Evolutionary conservation across 495 filamentous ascomycete species (phyloP).

Genomic region (Aspergillus coremiiformis): DNA sequence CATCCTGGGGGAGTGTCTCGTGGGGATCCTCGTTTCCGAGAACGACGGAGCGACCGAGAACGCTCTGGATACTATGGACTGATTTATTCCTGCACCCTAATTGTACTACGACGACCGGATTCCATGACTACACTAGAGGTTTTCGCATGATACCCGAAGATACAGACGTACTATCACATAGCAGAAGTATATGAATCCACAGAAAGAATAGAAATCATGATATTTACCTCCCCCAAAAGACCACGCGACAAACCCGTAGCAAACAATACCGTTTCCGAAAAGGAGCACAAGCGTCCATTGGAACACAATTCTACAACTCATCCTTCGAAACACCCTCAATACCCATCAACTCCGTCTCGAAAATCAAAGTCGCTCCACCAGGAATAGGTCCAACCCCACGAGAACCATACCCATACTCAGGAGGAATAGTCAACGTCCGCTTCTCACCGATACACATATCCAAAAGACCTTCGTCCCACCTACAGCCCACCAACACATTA

Average conservation of each 20-base stretch:
- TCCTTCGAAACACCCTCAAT: constrained; percentile 72
- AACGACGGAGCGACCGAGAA: constrained; percentile 45
- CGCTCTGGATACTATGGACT: constrained; percentile 68
- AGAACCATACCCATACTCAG: constrained; percentile 75
- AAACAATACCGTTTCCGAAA: no score
- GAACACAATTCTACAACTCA: constrained; percentile 40
- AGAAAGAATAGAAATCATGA: not conserved
- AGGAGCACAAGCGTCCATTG: no score
- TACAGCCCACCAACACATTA: constrained; percentile 14
- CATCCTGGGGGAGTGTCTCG: constrained; percentile 77
- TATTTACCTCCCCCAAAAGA: no score
- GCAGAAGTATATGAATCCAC: not conserved
- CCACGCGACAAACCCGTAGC: no score
- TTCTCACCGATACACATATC: constrained; percentile 98
- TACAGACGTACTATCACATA: not conserved
- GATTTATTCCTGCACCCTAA: no score
- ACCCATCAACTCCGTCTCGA: constrained; percentile 85
- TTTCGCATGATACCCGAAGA: not conserved
- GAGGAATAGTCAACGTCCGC: constrained; percentile 85
- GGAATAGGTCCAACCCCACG: constrained; percentile 71
- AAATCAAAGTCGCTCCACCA: constrained; percentile 70
- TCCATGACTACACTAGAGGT: constrained; percentile 2
- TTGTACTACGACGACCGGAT: not conserved
- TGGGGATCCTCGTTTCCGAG: constrained; percentile 82
- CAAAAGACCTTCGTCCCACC: constrained; percentile 84